These are phyloP conservation scores for Plasmodium cynomolgi DNA, from an alignment of 169 alveolate genomes.

Conservation along the genomic window DNA sequence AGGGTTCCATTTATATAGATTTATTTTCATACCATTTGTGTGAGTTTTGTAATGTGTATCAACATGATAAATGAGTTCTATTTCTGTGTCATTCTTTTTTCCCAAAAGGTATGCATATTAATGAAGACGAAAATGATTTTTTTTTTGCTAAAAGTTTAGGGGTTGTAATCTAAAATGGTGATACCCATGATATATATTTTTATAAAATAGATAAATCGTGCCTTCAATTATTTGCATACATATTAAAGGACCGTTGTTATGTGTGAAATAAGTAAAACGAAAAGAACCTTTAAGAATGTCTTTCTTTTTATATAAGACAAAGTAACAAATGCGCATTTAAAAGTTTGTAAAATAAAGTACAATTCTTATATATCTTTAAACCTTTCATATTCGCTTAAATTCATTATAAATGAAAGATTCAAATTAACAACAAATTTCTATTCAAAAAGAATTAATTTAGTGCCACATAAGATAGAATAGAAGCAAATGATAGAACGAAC, in stretches of 20 bases:
- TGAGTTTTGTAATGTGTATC: neutral
- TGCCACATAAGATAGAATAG: neutral
- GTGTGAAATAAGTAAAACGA: neutral
- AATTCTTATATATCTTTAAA: neutral
- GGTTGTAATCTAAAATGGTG: neutral
- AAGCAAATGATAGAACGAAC: neutral
- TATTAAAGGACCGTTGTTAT: neutral
- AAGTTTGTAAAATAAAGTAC: neutral
- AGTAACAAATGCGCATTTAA: neutral
- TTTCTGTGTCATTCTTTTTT: neutral
- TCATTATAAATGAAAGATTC: neutral
- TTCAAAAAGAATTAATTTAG: neutral
- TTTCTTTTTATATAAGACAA: neutral
- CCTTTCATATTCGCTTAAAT: neutral
- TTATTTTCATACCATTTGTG: neutral
- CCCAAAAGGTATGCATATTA: neutral
- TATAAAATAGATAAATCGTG: neutral
- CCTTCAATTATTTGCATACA: neutral
- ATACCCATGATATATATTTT: neutral
- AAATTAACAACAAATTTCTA: neutral
- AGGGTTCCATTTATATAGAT: neutral
- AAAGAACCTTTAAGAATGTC: neutral
- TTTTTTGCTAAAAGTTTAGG: neutral
- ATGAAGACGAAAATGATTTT: neutral
- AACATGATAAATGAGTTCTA: neutral